Evolutionary conservation across 148 eudicot species (phyloP), one percentile per base, ranked within the genome.

Genomic region (Rhododendron griersonianum): DNA sequence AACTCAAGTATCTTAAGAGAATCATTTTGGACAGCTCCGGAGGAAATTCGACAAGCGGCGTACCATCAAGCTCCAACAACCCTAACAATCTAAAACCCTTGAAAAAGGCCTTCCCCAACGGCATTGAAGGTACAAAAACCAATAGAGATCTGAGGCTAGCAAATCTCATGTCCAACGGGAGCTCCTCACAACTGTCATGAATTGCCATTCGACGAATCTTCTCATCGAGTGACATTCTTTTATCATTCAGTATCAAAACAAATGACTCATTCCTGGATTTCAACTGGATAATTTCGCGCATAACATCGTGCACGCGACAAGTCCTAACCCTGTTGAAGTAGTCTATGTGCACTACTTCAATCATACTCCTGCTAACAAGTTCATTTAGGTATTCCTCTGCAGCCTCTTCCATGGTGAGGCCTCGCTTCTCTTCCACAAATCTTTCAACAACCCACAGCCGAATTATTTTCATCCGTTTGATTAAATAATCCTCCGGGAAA

Each of bases 401-500:
- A 81, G 21, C 83, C 67, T 81, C 83, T 81, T 81, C 83, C 83
- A 33, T 30, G 11, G 44, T 81, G 67, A 51, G 83, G 67, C 83
- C 83, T 51, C 2, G 39, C 65, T 15, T 53, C 67, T 81, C 67
- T 30, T 53, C 83, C 45, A 81, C 83, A 81, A 81, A 33, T 53
- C 67, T 81, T 53, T 81, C 83, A 33, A 53, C 83, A 28, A 81
- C 83, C 83, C 83, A 81, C 16, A 81, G 67, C 39, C 67, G 83
- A 61, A 81, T 33, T 15, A 81, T 61, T 33, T 81, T 81, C 47
- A 10, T 53, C 8, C 83, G 35, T 81, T 81, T 81, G 45, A 81
- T 81, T n/a, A 81, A 33, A 53, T 21, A 61, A 61, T 61, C 67
- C 67, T 61, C 67, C 3, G 67, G 67, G 23, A 61, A 61, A 21